These are phyloP conservation scores for Spizellomyces sp. DNA, from an alignment of 192 early-diverging fungal species.

Conservation along the genomic window DNA sequence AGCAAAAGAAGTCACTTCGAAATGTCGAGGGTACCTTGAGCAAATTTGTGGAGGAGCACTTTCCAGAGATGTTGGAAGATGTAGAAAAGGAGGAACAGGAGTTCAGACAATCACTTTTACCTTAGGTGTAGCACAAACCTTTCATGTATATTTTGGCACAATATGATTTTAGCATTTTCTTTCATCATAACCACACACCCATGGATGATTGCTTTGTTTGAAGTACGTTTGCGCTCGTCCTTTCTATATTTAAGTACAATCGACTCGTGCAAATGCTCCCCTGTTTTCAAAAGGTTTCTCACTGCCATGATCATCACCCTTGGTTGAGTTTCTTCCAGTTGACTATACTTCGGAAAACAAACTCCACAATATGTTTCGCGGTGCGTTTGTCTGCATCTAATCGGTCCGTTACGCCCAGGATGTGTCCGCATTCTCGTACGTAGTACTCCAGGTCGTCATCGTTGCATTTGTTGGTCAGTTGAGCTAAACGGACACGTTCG, in stretches of 20 bases:
- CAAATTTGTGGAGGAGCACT: slow-evolving; percentile 6
- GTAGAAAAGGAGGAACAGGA: background rate
- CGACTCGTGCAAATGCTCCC: background rate
- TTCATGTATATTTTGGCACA: background rate
- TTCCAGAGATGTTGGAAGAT: slow-evolving; percentile 8
- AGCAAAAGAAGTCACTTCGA: too few relatives aligned
- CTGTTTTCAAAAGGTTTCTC: background rate
- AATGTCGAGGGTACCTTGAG: background rate
- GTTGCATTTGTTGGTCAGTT: slow-evolving; percentile 65
- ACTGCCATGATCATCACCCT: background rate
- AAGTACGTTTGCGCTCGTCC: too few relatives aligned
- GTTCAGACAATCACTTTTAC: background rate
- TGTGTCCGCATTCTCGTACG: slow-evolving; percentile 60
- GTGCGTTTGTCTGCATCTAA: slow-evolving; percentile 42
- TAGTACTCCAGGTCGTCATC: slow-evolving; percentile 70
- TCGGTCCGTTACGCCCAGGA: slow-evolving; percentile 58
- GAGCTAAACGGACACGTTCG: slow-evolving; percentile 53
- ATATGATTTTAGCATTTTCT: background rate
- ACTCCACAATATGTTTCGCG: slow-evolving; percentile 56
- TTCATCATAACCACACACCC: background rate
- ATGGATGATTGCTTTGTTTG: too few relatives aligned
- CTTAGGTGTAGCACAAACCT: background rate
- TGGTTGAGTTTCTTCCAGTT: slow-evolving; percentile 51
- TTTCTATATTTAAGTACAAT: background rate
- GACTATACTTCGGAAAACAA: slow-evolving; percentile 57